Evolutionary conservation across 1,139 yeast species (phyloP).

Genomic region (Dujonia santamariae): DNA sequence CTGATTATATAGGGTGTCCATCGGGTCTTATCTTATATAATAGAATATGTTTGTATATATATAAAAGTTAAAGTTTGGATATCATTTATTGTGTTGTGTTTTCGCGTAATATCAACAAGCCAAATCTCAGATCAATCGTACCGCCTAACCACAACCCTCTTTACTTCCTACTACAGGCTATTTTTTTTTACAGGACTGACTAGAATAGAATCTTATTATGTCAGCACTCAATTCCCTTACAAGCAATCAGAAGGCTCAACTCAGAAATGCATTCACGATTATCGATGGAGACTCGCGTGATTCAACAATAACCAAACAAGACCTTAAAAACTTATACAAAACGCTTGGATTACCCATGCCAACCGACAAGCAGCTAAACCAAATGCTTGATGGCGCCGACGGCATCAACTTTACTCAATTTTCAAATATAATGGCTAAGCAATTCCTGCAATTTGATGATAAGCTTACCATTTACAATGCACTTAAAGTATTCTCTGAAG

Average conservation of each 20-base stretch:
- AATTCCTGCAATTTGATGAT: conserved; percentile 57
- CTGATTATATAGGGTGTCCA: conserved; percentile 53
- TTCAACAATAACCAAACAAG: conserved; percentile 58
- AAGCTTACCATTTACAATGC: conserved; percentile 61
- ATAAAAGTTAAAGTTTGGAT: too few species aligned
- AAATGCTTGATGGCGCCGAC: conserved; percentile 42
- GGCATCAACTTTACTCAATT: conserved; percentile 72
- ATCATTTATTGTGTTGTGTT: background rate
- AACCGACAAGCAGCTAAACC: conserved; percentile 36
- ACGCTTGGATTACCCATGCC: conserved; percentile 46
- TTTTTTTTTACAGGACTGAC: too few species aligned
- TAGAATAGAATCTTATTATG: too few species aligned
- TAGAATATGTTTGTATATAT: too few species aligned
- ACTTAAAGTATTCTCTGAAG: conserved; percentile 54
- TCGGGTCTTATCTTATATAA: too few species aligned
- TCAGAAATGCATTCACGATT: conserved; percentile 50
- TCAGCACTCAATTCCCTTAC: conserved; percentile 38
- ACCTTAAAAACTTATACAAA: conserved; percentile 55
- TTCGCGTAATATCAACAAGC: background rate
- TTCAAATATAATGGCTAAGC: conserved; percentile 63
- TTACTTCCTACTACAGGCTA: too few species aligned
- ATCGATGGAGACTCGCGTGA: conserved; percentile 84
- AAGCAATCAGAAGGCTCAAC: conserved; percentile 39
- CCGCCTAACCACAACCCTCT: too few species aligned
- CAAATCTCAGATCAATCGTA: too few species aligned